A percentile compares a stretch with the other conserved stretches of the same genome.
These are phyloP conservation scores for Epichloe sibirici DNA, from an alignment of 2,329 filamentous ascomycete species.

Conservation along the genomic window DNA sequence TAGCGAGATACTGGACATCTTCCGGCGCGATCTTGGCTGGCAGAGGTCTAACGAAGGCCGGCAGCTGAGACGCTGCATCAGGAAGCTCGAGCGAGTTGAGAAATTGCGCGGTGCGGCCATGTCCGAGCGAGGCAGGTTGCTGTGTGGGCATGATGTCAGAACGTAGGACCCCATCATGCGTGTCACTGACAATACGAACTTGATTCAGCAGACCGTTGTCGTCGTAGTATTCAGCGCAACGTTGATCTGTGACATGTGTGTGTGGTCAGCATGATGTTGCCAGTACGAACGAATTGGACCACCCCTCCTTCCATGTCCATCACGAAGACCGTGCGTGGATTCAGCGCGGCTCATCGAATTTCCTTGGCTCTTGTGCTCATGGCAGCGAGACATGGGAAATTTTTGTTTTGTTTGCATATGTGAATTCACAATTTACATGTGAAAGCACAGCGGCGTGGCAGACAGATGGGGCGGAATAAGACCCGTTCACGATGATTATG, in stretches of 20 bases:
- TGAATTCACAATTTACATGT: background rate
- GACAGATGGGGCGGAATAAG: background rate
- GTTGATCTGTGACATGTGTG: slow-evolving; percentile 20
- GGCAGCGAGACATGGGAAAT: too few species aligned
- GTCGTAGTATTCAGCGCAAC: slow-evolving; percentile 22
- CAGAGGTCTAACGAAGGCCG: slow-evolving; percentile 65
- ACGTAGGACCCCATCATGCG: background rate
- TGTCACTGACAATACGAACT: slow-evolving; percentile 10
- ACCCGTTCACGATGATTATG: background rate
- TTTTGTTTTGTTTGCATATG: background rate
- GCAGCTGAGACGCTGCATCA: slow-evolving; percentile 36
- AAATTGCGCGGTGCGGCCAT: slow-evolving; percentile 30
- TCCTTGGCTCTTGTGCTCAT: too few species aligned
- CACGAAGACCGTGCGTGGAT: too few species aligned
- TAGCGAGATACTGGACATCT: slow-evolving; percentile 70
- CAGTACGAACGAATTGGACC: too few species aligned
- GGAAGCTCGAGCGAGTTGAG: slow-evolving; percentile 36
- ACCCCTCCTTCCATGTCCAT: too few species aligned
- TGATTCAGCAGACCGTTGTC: slow-evolving; percentile 18
- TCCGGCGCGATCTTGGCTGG: slow-evolving; percentile 66
- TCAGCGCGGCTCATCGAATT: too few species aligned
- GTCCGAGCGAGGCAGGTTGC: slow-evolving; percentile 17
- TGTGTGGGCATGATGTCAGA: background rate
- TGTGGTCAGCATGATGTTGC: slow-evolving; percentile 1
- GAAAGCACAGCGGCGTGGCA: background rate